phyloP scores from a whole-genome alignment of 2,329 filamentous ascomycete genomes.

The Colletotrichum cereale region DNA sequence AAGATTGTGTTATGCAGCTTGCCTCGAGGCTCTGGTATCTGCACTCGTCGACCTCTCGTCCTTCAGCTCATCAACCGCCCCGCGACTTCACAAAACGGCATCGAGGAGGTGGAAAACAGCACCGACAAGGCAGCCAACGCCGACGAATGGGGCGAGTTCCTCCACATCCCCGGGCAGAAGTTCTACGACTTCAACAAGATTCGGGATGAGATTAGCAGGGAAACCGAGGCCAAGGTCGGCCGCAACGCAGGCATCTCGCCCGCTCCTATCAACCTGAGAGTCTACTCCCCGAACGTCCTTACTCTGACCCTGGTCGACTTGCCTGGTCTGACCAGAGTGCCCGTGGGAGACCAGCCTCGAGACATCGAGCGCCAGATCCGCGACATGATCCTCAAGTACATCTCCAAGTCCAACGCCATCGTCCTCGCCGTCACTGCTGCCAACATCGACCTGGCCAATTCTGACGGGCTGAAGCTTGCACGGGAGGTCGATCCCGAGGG shows the following conservation, averaged over 20 bases:
- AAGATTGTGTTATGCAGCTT: constrained; percentile 69
- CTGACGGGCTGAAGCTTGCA: constrained; percentile 95
- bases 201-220: constrained; percentile 94
- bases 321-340: constrained; percentile 95
- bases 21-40: constrained; percentile 96
- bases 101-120: constrained; percentile 73
- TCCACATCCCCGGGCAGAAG: constrained; percentile 97
- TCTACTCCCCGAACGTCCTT: constrained; percentile 98
- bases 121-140: constrained; percentile 89
- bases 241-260: constrained; percentile 97
- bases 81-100: constrained; percentile 77
- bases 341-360: constrained; percentile 94
- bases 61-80: constrained; percentile 97
- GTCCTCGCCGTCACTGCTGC: constrained; percentile 96
- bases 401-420: constrained; percentile 98
- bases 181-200: constrained; percentile 99
- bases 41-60: constrained; percentile 94
- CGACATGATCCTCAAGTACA: constrained; percentile 99
- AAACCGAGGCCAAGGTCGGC: constrained; percentile 97
- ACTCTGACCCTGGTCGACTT: constrained; percentile 97
- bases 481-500: constrained; percentile 97
- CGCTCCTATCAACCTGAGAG: constrained; percentile 95
- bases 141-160: constrained; percentile 98
- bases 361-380: constrained; percentile 97
- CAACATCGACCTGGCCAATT: constrained; percentile 98